These are phyloP conservation scores for Cupressus sempervirens DNA, from an alignment of 75 land plant species.

Conservation along the genomic window DNA sequence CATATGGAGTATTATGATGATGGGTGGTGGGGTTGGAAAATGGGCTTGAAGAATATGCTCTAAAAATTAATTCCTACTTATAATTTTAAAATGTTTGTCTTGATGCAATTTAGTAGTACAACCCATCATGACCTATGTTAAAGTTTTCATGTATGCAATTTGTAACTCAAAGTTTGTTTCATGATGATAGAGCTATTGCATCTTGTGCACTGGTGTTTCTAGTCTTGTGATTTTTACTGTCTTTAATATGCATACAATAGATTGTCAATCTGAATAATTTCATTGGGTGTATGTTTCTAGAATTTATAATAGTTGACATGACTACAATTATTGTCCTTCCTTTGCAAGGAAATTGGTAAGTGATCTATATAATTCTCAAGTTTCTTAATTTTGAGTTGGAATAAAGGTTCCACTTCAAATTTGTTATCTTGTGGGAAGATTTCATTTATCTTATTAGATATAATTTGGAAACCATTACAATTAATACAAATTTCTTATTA, in stretches of 20 bases:
- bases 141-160: not conserved
- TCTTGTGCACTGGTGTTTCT: not conserved
- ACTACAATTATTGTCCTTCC: slow-evolving; percentile 17
- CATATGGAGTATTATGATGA: too few species aligned
- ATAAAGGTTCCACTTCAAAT: not conserved
- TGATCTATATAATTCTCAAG: not conserved
- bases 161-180: not conserved
- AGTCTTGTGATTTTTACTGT: not conserved
- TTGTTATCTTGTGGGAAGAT: too few species aligned
- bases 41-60: too few species aligned
- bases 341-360: slow-evolving; percentile 17
- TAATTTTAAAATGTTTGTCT: not conserved
- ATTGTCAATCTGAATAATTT: slow-evolving; percentile 15
- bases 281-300: slow-evolving; percentile 15
- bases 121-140: not conserved
- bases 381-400: slow-evolving; percentile 8
- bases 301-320: slow-evolving; percentile 16
- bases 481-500: too few species aligned
- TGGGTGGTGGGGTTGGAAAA: too few species aligned
- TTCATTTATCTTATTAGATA: too few species aligned
- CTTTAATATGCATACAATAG: not conserved
- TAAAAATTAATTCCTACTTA: not conserved
- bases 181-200: not conserved
- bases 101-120: not conserved
- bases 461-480: too few species aligned